These are phyloP conservation scores for Phalaenopsis aphrodite DNA, from an alignment of 106 monocot species.

Conservation along the genomic window DNA sequence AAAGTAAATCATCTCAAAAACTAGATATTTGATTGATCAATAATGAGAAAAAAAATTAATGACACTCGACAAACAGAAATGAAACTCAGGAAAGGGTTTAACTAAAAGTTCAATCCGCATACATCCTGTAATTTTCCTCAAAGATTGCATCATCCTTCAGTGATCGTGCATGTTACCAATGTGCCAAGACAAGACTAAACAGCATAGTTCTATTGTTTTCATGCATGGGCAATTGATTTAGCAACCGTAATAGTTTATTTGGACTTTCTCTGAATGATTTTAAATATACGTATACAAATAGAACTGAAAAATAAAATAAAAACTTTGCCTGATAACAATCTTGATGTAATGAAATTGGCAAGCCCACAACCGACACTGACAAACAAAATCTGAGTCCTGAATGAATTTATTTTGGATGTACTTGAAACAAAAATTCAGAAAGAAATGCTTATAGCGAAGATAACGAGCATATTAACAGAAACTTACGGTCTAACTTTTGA, in stretches of 20 bases:
- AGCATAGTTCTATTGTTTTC: neutral
- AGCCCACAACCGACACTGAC: neutral
- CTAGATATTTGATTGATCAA: neutral
- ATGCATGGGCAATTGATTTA: neutral
- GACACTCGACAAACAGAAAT: neutral
- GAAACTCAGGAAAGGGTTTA: neutral
- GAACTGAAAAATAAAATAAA: neutral
- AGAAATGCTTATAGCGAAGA: conserved; percentile 2
- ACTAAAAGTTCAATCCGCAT: neutral
- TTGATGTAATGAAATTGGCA: neutral
- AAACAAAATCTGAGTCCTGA: neutral
- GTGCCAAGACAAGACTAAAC: neutral
- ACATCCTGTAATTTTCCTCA: neutral
- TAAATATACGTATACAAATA: neutral
- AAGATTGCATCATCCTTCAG: neutral
- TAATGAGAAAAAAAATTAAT: neutral
- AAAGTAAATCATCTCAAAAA: neutral
- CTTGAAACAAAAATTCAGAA: conserved; percentile 2
- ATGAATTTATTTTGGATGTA: neutral
- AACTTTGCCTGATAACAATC: neutral
- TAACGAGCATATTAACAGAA: conserved; percentile 1
- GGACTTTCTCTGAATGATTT: too few species aligned
- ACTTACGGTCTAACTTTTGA: conserved; percentile 93
- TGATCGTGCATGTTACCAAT: neutral
- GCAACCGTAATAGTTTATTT: neutral